Evolutionary conservation across 2,329 filamentous ascomycete species (phyloP), one percentile per base, ranked within the genome.

Genomic region (Acrodontium crateriforme): DNA sequence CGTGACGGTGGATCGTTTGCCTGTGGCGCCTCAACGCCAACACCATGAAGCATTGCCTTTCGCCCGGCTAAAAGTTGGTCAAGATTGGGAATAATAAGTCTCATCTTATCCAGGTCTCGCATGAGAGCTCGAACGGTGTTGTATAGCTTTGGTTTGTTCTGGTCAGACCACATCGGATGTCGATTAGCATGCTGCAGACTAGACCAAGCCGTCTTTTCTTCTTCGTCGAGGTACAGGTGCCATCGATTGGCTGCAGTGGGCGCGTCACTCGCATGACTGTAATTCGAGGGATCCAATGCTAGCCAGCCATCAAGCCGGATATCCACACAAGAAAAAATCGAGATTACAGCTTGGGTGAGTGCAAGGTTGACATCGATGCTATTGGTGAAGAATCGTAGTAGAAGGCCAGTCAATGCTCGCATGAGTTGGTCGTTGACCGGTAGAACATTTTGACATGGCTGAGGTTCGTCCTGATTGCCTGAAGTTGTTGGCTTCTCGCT

Each of bases 251-350:
- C 14, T 11, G 20, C 7, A n/a, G n/a, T n/a, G n/a, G n/a, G n/a
- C n/a, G n/a, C n/a, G n/a, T n/a, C n/a, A n/a, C n/a, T n/a, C n/a
- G n/a, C n/a, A 22, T 14, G 3, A 3, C 24, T 25, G 18, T 44
- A 44, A 9, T 21, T 24, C n/a, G 32, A 25, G n/a, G 42, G 32
- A 27, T 44, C 24, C 2, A 45, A n/a, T 59, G 87, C 62, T 16
- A 95, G 60, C 87, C 89, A 98, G n/a, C 80, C 79, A 46, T 94
- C 83, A 9, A 94, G 65, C 12, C 75, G 73, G 47, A 93, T 77
- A 37, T 81, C 79, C 5, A 83, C 79, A 42, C 89, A 95, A 1
- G 80, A 74, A 8, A 80, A 80, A 21, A 98, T 63, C 39, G 82
- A 78, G 16, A 91, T 69, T 23, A 95, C 63, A 1, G 79, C 70